Evolutionary conservation across 805 yeast genomes (phyloP), one percentile per base, ranked within the genome.

Genomic region (Torulaspora indica): DNA sequence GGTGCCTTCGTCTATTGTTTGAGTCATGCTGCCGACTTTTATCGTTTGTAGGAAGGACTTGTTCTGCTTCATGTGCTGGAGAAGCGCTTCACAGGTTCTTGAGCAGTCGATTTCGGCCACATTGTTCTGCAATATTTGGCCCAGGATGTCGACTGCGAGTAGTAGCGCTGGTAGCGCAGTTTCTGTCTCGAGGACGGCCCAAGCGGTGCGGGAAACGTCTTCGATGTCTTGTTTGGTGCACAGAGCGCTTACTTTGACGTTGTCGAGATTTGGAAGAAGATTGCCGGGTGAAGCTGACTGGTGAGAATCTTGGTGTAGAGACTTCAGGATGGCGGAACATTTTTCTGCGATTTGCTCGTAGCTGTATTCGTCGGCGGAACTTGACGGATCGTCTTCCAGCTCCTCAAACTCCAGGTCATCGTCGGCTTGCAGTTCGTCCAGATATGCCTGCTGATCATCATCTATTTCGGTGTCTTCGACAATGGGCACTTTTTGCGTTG

Each of bases 11-110:
- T 63, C 67, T 17, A 58, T 57, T 8, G 53, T 51, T 41, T 63
- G 66, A 34, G 61, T 60, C 53, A 61, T 51, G 36, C 59, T 61
- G 3, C 67, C 67, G 2, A 60, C 66, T 48, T 61, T 61, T 4
- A 63, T 39, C 7, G 54, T 54, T 8, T 53, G 50, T 3, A 57
- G 47, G 25, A 55, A 61, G n/a, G 43, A 36, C 38, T 60, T 61
- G 43, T 58, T 56, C 17, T 54, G 54, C 31, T 49, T 45, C 23
- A 57, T 35, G 27, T 52, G 57, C 13, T 55, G 61, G 18, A 55
- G 29, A 23, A 52, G 42, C 12, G 42, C n/a, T 17, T 34, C 15
- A 36, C 47, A 43, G 17, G 30, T 17, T 14, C 32, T 22, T 4
- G 40, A 35, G 33, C 27, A 20, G 32, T 43, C 32, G 15, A 43